Conservation (phyloP, 441 rosid species). For the Viola pubescens region DNA sequence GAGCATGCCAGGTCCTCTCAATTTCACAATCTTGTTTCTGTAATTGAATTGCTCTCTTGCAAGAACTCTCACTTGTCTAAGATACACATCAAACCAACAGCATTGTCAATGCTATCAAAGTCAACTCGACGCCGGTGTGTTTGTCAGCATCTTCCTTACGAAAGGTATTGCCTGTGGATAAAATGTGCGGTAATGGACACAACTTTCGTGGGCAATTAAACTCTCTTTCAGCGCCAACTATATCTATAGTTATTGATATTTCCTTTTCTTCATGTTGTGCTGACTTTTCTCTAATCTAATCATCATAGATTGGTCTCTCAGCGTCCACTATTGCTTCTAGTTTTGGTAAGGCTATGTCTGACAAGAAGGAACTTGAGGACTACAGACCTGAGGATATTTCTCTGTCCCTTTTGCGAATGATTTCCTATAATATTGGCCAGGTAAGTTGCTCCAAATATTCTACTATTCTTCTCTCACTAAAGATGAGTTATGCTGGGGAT, state of each 20-base stretch:
- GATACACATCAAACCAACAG: conserved; percentile 25
- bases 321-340: conserved; percentile 98
- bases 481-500: background rate
- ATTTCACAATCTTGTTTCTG: conserved; percentile 16
- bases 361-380: conserved; percentile 83
- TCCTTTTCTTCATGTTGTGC: background rate
- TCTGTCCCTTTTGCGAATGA: conserved; percentile 93
- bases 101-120: no score
- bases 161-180: background rate
- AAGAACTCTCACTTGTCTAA: conserved; percentile 42
- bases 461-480: background rate
- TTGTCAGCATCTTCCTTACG: no score
- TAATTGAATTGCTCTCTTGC: conserved; percentile 47
- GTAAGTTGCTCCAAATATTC: conserved; percentile 25
- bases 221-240: no score
- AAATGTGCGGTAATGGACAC: no score
- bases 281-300: conserved; percentile 11
- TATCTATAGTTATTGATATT: background rate
- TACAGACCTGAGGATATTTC: conserved; percentile 97
- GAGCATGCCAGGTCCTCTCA: conserved; percentile 6
- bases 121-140: no score
- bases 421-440: conserved; percentile 97
- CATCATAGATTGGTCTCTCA: conserved; percentile 83
- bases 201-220: no score
- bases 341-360: conserved; percentile 93